Conservation (phyloP, 768 basidiomycete genomes). For the Boletus subcaerulescens region DNA sequence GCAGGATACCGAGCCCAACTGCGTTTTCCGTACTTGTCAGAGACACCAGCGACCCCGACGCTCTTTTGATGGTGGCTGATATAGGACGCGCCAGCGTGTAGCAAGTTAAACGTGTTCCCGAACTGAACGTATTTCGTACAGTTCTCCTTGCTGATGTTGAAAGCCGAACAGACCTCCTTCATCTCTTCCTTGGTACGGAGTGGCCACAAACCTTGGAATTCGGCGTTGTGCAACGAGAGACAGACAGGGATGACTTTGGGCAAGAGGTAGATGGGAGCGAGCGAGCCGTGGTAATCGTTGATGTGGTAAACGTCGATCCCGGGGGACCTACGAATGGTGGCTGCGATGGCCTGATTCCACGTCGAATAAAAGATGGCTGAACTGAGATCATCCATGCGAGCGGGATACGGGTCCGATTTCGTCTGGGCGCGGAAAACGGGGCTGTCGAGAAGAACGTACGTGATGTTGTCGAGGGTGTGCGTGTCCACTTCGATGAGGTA, state of each 20-base stretch:
- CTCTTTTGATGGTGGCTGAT: conserved; percentile 93
- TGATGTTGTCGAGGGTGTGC: conserved; percentile 91
- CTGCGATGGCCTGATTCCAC: conserved; percentile 96
- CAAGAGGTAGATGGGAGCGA: conserved; percentile 86
- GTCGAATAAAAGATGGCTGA: conserved; percentile 98
- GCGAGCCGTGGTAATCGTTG: conserved; percentile 93
- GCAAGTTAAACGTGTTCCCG: conserved; percentile 94
- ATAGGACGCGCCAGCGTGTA: conserved; percentile 90
- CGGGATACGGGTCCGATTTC: conserved; percentile 92
- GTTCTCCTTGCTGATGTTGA: conserved; percentile 94
- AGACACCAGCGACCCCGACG: conserved; percentile 92
- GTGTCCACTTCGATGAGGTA: conserved; percentile 96
- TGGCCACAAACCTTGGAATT: conserved; percentile 97
- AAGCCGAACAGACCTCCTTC: conserved; percentile 97
- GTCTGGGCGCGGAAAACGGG: conserved; percentile 97
- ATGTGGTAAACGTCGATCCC: conserved; percentile 92
- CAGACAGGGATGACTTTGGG: conserved; percentile 90
- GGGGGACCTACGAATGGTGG: conserved; percentile 82
- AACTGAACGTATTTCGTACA: conserved; percentile 98
- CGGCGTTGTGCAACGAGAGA: conserved; percentile 92
- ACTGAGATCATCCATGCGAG: conserved; percentile 94
- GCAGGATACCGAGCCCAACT: conserved; percentile 97
- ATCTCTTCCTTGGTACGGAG: conserved; percentile 96
- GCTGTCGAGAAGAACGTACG: conserved; percentile 89
- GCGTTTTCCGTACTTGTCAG: conserved; percentile 96